phyloP scores from a whole-genome alignment of 371 early-diverging fungal genomes.

The Mycotypha africana region DNA sequence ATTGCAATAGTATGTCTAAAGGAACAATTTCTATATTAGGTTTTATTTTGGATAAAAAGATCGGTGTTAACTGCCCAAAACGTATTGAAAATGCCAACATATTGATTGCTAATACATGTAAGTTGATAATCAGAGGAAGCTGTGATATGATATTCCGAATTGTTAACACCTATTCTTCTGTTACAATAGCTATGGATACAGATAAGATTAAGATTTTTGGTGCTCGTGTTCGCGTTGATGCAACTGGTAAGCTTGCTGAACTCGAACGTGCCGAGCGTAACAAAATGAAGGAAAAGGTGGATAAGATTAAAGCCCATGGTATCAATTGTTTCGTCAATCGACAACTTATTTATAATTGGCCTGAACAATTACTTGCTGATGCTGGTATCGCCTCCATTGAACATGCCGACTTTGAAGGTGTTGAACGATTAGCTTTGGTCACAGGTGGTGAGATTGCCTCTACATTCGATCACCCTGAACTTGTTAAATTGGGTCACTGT shows the following conservation, averaged over 20 bases:
- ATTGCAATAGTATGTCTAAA: too few relatives aligned
- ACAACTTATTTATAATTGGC: slow-evolving; percentile 99
- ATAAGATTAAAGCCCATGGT: slow-evolving; percentile 94
- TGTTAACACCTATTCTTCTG: too few relatives aligned
- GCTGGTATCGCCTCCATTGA: slow-evolving; percentile 97
- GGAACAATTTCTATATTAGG: slow-evolving; percentile 35
- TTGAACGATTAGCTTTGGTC: slow-evolving; percentile 96
- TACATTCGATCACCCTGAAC: slow-evolving; percentile 98
- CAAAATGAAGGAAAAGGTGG: slow-evolving; percentile 99
- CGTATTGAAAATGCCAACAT: slow-evolving; percentile 95
- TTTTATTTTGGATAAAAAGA: slow-evolving; percentile 98
- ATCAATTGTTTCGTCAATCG: slow-evolving; percentile 99
- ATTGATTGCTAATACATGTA: slow-evolving; percentile 97
- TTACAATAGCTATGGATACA: slow-evolving; percentile 92
- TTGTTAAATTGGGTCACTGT: slow-evolving; percentile 93
- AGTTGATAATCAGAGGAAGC: too few relatives aligned
- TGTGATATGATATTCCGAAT: too few relatives aligned
- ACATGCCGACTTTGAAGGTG: slow-evolving; percentile 99
- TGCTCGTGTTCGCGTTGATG: slow-evolving; percentile 96
- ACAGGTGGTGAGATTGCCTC: slow-evolving; percentile 98
- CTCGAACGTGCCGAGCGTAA: slow-evolving; percentile 98
- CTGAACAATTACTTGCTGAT: slow-evolving; percentile 97
- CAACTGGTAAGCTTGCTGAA: slow-evolving; percentile 96
- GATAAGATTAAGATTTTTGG: slow-evolving; percentile 99
- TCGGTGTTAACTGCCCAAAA: slow-evolving; percentile 96